Percentiles rank a stretch among this genome's conserved stretches.
Evolutionary conservation across 139 green algal species (phyloP).

Genomic region (Pseudopediastrum boryanum): DNA sequence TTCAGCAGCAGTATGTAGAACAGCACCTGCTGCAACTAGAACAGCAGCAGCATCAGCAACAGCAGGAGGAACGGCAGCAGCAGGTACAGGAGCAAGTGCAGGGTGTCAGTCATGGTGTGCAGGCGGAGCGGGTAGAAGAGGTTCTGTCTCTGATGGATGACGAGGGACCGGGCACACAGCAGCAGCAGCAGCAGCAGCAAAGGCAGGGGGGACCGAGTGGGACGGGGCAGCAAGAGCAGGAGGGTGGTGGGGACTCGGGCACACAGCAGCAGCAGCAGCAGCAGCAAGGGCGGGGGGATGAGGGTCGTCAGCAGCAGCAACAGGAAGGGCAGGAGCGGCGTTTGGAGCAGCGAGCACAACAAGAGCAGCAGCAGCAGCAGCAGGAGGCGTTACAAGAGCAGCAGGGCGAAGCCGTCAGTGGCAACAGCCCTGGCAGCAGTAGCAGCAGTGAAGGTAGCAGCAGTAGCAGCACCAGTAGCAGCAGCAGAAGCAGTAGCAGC

Average conservation of each 20-base stretch:
- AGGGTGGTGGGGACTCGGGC: no score
- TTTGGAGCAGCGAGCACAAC: neutral
- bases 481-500: neutral
- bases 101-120: no score
- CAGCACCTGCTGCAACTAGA: no score
- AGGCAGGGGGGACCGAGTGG: no score
- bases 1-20: no score
- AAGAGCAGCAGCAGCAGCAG: constrained; percentile 17
- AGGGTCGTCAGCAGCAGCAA: neutral
- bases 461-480: neutral
- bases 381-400: neutral
- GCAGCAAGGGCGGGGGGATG: neutral
- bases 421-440: neutral
- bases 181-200: no score
- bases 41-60: neutral
- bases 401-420: neutral
- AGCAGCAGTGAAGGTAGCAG: neutral
- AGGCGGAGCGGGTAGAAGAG: no score
- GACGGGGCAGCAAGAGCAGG: no score
- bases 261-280: neutral
- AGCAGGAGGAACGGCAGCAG: neutral
- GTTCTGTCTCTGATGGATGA: no score
- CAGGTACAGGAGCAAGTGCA: no score
- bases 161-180: no score
- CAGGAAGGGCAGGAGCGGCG: neutral